Base-by-base conservation (phyloP, 139 green algal species). In the Zygnema cylindricum region DNA sequence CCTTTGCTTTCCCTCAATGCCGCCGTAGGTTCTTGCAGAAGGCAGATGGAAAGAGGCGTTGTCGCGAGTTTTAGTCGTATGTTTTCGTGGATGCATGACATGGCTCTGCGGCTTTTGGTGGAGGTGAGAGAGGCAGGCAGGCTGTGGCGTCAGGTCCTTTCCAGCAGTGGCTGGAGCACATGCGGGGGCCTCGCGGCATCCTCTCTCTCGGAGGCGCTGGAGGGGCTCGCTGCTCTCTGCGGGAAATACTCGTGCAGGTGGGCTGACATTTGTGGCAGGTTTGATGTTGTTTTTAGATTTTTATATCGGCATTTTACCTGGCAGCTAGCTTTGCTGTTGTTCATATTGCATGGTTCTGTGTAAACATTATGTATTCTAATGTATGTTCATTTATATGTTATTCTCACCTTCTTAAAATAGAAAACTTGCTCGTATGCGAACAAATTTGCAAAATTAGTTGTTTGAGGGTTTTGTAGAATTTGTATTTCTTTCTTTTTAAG, bases 161-260 rank as follows among this genome's bases (percentile, higher is more conserved):
- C 36, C 2, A 84, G 30, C 77, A 84, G 33, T 84, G 77, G 77
- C 22, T 39, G 3, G 36, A 2, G 2, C 35, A 49, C 35, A 43
- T 84, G n/a, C 2, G 2, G 77, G 33, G 35, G 35, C 33, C 33
- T 2, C 55, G 25, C 2, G 77, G 77, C 3, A 49, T 84, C 35
- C 77, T 84, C 35, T 73, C 77, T 35, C 3, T 84, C 2, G 77
- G 77, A 54, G 77, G 77, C 21, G 2, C 33, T 35, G 77, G 77
- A 22, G 77, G 77, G 41, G n/a, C 77, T 49, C 77, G 77, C 77
- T 49, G 33, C 35, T 84, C 77, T 3, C 77, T 84, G 2, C n/a
- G 21, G 7, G 11, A 16, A 7, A 79, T 79, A 25, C 7, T 43
- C 11, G 16, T 79, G 11, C 71, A 79, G 71, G 71, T 79, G 38